phyloP scores from a whole-genome alignment of 1,284 basidiomycete species.

The Vanrija humicola region DNA sequence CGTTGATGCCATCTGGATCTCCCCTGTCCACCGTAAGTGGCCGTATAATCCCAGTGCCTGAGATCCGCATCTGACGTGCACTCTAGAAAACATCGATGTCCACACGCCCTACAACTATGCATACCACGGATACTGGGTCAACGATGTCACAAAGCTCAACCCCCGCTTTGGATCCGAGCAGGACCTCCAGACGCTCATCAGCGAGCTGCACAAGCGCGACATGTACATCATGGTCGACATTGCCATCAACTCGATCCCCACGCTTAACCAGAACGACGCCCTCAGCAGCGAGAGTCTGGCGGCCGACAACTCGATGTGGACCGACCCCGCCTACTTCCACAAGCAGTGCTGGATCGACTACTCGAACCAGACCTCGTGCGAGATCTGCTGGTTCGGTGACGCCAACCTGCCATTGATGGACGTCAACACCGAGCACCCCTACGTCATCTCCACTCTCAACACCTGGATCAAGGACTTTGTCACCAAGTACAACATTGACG shows the following conservation, averaged over 20 bases:
- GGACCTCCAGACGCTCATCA: slow-evolving; percentile 63
- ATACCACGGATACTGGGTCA: slow-evolving; percentile 51
- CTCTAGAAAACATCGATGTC: slow-evolving; percentile 61
- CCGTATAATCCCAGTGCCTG: not conserved
- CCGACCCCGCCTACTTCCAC: slow-evolving; percentile 54
- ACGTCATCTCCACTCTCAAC: slow-evolving; percentile 58
- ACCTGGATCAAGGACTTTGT: slow-evolving; percentile 63
- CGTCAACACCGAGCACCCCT: slow-evolving; percentile 63
- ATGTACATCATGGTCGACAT: slow-evolving; percentile 79
- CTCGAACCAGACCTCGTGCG: slow-evolving; percentile 61
- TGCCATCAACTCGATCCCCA: slow-evolving; percentile 69
- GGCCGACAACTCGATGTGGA: slow-evolving; percentile 35
- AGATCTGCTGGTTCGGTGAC: slow-evolving; percentile 73
- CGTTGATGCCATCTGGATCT: slow-evolving; percentile 64
- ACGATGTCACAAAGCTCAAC: slow-evolving; percentile 63
- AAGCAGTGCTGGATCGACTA: slow-evolving; percentile 63
- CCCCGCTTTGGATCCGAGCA: slow-evolving; percentile 63
- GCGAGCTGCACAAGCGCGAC: slow-evolving; percentile 61
- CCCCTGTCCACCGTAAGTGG: slow-evolving; percentile 25
- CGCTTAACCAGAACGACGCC: slow-evolving; percentile 34
- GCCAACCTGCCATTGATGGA: slow-evolving; percentile 64
- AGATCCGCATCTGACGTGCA: not conserved
- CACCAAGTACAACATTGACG: slow-evolving; percentile 58
- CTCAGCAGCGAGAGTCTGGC: slow-evolving; percentile 23
- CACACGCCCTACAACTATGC: slow-evolving; percentile 57